phyloP scores from a whole-genome alignment of 2,329 filamentous ascomycete genomes.

The Trichocomaceae sp. region DNA sequence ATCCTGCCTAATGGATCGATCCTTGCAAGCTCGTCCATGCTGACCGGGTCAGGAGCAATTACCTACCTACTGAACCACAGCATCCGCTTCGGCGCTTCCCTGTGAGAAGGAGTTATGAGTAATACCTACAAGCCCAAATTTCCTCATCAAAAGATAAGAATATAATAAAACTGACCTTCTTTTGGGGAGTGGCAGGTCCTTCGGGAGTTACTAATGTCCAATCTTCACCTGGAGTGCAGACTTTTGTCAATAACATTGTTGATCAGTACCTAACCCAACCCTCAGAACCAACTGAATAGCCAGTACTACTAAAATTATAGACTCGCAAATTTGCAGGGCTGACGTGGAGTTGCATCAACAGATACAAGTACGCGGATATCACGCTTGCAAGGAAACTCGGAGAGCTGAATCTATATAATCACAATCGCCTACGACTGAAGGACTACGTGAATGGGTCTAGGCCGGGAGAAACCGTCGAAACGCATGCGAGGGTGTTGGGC shows the following conservation, averaged over 20 bases:
- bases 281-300: too few species aligned
- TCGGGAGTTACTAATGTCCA: neutral
- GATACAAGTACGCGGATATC: constrained; percentile 4
- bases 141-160: neutral
- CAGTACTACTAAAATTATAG: neutral
- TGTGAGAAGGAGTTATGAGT: constrained; percentile 8
- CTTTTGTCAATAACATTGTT: constrained; percentile 8
- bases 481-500: constrained; percentile 3
- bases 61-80: neutral
- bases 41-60: neutral
- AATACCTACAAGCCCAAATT: neutral
- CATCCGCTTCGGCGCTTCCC: neutral
- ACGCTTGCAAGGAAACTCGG: constrained; percentile 3
- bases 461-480: neutral
- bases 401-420: constrained; percentile 1
- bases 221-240: constrained; percentile 3
- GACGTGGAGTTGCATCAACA: neutral
- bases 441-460: neutral
- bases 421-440: neutral
- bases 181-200: neutral
- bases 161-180: neutral
- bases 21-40: neutral
- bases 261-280: constrained; percentile 1
- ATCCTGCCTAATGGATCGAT: neutral
- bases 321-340: neutral